phyloP scores from a whole-genome alignment of 495 filamentous ascomycete species.

The Penicillium pancosmium region DNA sequence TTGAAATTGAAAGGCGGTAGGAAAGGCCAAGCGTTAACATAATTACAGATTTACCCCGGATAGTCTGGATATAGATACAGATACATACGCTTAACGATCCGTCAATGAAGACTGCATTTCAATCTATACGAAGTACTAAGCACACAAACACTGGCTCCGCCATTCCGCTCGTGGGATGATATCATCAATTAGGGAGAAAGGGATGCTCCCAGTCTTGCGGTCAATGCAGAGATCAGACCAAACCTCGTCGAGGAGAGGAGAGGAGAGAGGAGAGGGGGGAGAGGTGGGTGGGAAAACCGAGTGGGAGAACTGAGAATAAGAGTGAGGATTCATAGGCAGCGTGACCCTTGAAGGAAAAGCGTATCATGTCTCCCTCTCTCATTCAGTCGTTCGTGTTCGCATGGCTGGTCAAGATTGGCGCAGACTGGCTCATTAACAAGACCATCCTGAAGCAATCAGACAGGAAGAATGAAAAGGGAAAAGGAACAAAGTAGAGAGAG shows the following conservation, averaged over 20 bases:
- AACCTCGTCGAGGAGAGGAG: conserved; percentile 1
- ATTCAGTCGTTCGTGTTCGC: conserved; percentile 20
- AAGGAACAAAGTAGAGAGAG: conserved; percentile 18
- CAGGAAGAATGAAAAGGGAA: conserved; percentile 14
- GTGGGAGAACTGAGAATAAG: neutral
- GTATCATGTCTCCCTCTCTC: conserved; percentile 20
- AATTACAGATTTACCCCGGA: too few species aligned
- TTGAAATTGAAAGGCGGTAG: too few species aligned
- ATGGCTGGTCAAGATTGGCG: conserved; percentile 11
- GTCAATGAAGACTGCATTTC: conserved; percentile 33
- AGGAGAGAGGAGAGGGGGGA: neutral
- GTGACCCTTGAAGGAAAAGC: conserved; percentile 8
- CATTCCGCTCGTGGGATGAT: conserved; percentile 3
- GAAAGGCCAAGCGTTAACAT: too few species aligned
- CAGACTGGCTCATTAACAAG: conserved; percentile 13
- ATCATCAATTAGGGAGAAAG: neutral
- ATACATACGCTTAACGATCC: neutral
- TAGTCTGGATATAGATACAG: neutral
- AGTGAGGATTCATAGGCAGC: conserved; percentile 6
- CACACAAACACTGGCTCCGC: conserved; percentile 1
- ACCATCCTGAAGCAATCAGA: conserved; percentile 20
- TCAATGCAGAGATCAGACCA: conserved; percentile 12
- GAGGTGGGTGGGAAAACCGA: neutral
- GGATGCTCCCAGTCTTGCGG: conserved; percentile 9
- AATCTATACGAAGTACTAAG: conserved; percentile 23